Base-by-base conservation (phyloP, 352 stramenopile species). In the Pythium biforme region DNA sequence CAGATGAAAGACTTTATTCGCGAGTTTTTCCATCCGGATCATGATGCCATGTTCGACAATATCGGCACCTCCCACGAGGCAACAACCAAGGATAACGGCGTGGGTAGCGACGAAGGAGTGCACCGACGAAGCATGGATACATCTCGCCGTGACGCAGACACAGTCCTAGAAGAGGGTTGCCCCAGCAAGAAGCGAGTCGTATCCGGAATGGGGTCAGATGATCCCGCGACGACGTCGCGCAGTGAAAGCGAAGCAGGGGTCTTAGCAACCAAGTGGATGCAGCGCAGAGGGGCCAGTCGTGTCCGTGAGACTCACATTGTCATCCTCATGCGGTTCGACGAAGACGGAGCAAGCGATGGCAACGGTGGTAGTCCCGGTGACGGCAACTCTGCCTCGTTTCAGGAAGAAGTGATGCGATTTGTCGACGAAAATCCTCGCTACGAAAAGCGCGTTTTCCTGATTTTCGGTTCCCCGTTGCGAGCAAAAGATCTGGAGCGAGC, bases 21-120 rank as follows among this genome's bases (percentile, higher is more conserved):
- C 55, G 87, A 95, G 58, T 94, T 95, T 68, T 95, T 95, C 64
- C 87, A 95, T 41, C 83, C 85, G 2, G 85, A 95, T 34, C 87
- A 95, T 48, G 78, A 93, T 15, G 64, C 58, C 2, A 51, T 75
- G 54, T 74, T 75, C 39, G 55, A 68, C 20, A 49, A 27, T 31
- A 25, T 39, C 66, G 59, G 55, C 17, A 29, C 57, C 0, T 37
- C 70, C 46, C 51, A 61, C 4, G 64, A 59, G 17, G 47, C 68
- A 8, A 17, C 11, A 14, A 11, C 19, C 1, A 20, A 3, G 2
- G 53, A 63, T 2, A 55, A 29, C 19, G 52, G 68, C n/a, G 59
- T 56, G 4, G 68, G 75, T 20, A 56, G 10, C 11, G 52, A 62
- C 3, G 41, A 61, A 6, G 54, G 10, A n/a, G 27, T 11, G 0